Evolutionary conservation across 371 early-diverging fungal genomes (phyloP).

Genomic region (Lichtheimia corymbifera): DNA sequence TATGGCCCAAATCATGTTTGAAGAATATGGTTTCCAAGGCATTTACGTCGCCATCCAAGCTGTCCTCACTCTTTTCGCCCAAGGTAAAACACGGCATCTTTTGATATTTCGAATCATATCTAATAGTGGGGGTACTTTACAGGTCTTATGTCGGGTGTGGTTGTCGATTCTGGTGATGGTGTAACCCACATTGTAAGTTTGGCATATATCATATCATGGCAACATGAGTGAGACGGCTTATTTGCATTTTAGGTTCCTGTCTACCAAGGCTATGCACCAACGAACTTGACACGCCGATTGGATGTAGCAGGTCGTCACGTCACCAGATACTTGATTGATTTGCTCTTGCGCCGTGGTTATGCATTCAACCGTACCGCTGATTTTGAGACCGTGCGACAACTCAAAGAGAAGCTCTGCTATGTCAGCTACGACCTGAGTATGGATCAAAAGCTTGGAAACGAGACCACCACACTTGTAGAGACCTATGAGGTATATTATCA

Average conservation of each 20-base stretch:
- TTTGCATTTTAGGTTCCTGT: slow-evolving; percentile 74
- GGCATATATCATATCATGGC: not conserved
- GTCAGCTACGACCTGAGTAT: slow-evolving; percentile 93
- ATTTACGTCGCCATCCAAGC: slow-evolving; percentile 97
- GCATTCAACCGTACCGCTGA: slow-evolving; percentile 97
- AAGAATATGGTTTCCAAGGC: slow-evolving; percentile 91
- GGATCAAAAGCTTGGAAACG: slow-evolving; percentile 93
- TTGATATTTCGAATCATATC: not conserved
- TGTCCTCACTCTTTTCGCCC: slow-evolving; percentile 95
- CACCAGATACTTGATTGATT: slow-evolving; percentile 94
- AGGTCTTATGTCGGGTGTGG: slow-evolving; percentile 95
- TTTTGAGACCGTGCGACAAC: slow-evolving; percentile 95
- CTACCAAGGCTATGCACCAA: slow-evolving; percentile 92
- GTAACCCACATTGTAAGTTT: slow-evolving; percentile 90
- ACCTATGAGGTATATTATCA: slow-evolving; percentile 78
- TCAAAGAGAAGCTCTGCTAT: slow-evolving; percentile 97
- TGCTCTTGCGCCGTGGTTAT: slow-evolving; percentile 92
- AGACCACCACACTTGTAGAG: slow-evolving; percentile 95
- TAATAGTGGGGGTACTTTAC: not conserved
- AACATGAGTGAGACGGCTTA: not conserved
- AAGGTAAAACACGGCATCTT: slow-evolving; percentile 61
- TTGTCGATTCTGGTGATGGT: slow-evolving; percentile 98
- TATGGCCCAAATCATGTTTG: slow-evolving; percentile 96
- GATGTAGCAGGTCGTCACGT: slow-evolving; percentile 97
- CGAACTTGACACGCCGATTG: slow-evolving; percentile 88